Conservation (phyloP, 176 grass and related monocot genomes). For the Ensete glaucum region DNA sequence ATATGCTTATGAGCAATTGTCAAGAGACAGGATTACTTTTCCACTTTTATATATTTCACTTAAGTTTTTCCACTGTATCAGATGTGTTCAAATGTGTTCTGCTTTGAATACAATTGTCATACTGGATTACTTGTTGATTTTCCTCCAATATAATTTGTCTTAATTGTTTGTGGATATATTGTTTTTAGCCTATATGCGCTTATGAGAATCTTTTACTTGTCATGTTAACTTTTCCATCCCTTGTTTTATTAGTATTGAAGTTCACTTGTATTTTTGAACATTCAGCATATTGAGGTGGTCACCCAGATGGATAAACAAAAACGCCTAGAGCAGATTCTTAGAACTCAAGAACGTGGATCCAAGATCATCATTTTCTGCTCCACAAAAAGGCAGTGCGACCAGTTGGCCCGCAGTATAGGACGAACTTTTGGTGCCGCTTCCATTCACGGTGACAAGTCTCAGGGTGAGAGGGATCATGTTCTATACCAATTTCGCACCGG, state of each 20-base stretch:
- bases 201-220: not conserved
- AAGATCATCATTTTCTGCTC: slow-evolving; percentile 95
- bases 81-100: not conserved
- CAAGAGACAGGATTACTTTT: not conserved
- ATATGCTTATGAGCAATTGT: not conserved
- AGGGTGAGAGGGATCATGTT: slow-evolving; percentile 78
- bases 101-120: not conserved
- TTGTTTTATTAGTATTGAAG: slow-evolving; percentile 2
- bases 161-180: not conserved
- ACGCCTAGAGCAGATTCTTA: slow-evolving; percentile 92
- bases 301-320: slow-evolving; percentile 66
- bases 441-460: slow-evolving; percentile 91
- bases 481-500: slow-evolving; percentile 85
- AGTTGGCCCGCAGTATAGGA: slow-evolving; percentile 63
- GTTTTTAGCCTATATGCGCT: not conserved
- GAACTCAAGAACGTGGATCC: slow-evolving; percentile 82
- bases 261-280: slow-evolving; percentile 3
- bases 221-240: slow-evolving; percentile 1
- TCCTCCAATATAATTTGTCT: not conserved
- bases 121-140: not conserved
- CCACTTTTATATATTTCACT: not conserved
- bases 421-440: slow-evolving; percentile 73
- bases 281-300: slow-evolving; percentile 88
- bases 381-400: slow-evolving; percentile 89
- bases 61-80: not conserved